Conservation (phyloP, 768 basidiomycete genomes). For the Baorangia bicolor region DNA sequence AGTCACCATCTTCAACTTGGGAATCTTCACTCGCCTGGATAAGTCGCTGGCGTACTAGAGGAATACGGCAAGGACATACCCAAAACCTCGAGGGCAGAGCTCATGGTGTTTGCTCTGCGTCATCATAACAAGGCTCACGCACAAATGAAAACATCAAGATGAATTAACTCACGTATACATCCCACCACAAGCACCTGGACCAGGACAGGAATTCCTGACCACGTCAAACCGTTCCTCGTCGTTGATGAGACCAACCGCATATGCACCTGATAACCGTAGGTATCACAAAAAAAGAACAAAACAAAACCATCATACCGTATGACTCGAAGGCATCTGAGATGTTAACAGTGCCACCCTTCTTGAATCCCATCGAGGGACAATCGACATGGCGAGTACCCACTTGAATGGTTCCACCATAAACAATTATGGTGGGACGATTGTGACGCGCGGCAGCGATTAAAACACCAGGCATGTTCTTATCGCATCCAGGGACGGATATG, state of each 20-base stretch:
- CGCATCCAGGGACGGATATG: slow-evolving; percentile 84
- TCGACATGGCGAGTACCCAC: slow-evolving; percentile 74
- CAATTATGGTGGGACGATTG: slow-evolving; percentile 84
- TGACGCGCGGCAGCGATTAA: slow-evolving; percentile 84
- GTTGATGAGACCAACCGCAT: slow-evolving; percentile 68
- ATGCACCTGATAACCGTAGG: slow-evolving; percentile 56
- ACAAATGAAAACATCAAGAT: neutral
- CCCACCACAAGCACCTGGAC: slow-evolving; percentile 81
- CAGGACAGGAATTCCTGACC: slow-evolving; percentile 82
- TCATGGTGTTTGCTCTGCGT: slow-evolving; percentile 81
- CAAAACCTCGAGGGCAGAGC: slow-evolving; percentile 76
- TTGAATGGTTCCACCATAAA: slow-evolving; percentile 86
- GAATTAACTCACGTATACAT: slow-evolving; percentile 69
- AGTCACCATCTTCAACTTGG: neutral
- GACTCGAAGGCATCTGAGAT: slow-evolving; percentile 86
- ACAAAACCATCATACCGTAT: slow-evolving; percentile 49
- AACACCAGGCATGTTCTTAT: slow-evolving; percentile 93
- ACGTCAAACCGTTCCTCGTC: slow-evolving; percentile 85
- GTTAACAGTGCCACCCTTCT: slow-evolving; percentile 81
- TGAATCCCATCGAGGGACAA: slow-evolving; percentile 74
- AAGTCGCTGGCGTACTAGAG: slow-evolving; percentile 66
- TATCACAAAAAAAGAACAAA: neutral
- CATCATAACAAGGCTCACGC: neutral
- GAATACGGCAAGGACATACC: slow-evolving; percentile 88
- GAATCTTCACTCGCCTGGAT: slow-evolving; percentile 47